phyloP scores from a whole-genome alignment of 495 filamentous ascomycete genomes.

The Daldinia childiae region DNA sequence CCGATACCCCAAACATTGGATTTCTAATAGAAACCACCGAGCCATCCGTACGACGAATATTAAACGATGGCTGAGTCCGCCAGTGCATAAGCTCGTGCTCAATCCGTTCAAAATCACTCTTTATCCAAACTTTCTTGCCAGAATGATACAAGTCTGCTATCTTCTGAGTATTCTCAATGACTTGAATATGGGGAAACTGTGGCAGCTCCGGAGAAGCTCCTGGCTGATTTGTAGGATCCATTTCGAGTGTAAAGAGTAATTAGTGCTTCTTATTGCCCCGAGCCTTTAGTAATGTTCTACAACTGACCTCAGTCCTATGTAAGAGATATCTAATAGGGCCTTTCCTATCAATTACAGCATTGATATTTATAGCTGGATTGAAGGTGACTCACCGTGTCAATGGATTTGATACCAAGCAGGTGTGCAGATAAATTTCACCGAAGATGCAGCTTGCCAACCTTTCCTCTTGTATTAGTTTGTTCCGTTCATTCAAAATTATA shows the following conservation, averaged over 20 bases:
- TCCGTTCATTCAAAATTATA: no score
- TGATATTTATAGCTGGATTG: no score
- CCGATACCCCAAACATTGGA: background rate
- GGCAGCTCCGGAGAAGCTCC: background rate
- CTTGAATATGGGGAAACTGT: background rate
- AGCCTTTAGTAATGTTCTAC: no score
- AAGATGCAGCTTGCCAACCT: no score
- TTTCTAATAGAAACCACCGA: constrained; percentile 3
- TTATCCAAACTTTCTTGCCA: constrained; percentile 13
- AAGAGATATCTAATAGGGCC: no score
- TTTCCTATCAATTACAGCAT: no score
- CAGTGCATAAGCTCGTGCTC: constrained; percentile 14
- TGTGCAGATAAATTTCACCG: no score
- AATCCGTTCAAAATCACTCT: constrained; percentile 14
- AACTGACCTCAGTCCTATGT: no score
- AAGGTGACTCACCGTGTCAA: no score
- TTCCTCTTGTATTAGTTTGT: no score
- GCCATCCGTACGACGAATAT: constrained; percentile 22
- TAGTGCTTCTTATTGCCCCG: no score
- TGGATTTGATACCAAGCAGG: no score
- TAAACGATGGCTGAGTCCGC: background rate
- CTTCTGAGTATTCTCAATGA: constrained; percentile 11
- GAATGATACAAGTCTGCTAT: constrained; percentile 17
- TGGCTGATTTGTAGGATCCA: background rate
- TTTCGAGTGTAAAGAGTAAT: background rate